phyloP scores from a whole-genome alignment of 768 basidiomycete species.

The Lenzites betulinus region DNA sequence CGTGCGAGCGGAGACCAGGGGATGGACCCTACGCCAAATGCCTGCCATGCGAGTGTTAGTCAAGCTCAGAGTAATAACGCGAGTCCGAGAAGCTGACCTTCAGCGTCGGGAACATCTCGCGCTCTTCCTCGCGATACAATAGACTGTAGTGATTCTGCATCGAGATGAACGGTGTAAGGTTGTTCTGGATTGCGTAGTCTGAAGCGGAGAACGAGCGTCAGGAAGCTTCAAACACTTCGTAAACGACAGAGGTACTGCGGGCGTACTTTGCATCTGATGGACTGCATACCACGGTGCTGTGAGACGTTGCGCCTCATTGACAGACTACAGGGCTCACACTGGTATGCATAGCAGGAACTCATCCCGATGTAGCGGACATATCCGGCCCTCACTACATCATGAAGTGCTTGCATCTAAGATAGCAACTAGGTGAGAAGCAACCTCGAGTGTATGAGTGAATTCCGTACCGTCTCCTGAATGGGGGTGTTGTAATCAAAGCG shows the following conservation, averaged over 20 bases:
- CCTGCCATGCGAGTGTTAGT: conserved; percentile 1
- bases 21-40: conserved; percentile 41
- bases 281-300: conserved; percentile 26
- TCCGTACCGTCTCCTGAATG: conserved; percentile 35
- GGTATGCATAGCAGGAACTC: conserved; percentile 40
- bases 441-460: not conserved
- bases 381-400: conserved; percentile 48
- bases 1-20: conserved; percentile 44
- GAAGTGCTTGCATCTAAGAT: conserved; percentile 45
- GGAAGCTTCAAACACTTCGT: not conserved
- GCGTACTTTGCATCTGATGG: conserved; percentile 37
- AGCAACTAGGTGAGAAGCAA: not conserved
- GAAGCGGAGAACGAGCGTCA: not conserved
- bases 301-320: not conserved
- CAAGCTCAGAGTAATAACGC: not conserved
- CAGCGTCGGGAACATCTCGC: conserved; percentile 49
- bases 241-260: not conserved
- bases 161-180: conserved; percentile 55
- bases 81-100: conserved; percentile 20
- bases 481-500: conserved; percentile 38
- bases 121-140: conserved; percentile 62
- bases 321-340: conserved; percentile 27
- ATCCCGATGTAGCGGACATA: conserved; percentile 46
- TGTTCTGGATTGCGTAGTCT: conserved; percentile 46
- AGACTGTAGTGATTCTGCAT: conserved; percentile 66